Percentiles rank a stretch among this genome's conserved stretches.
These are phyloP conservation scores for Ananas comosus DNA, from an alignment of 176 grass and related monocot genomes.

Conservation along the genomic window DNA sequence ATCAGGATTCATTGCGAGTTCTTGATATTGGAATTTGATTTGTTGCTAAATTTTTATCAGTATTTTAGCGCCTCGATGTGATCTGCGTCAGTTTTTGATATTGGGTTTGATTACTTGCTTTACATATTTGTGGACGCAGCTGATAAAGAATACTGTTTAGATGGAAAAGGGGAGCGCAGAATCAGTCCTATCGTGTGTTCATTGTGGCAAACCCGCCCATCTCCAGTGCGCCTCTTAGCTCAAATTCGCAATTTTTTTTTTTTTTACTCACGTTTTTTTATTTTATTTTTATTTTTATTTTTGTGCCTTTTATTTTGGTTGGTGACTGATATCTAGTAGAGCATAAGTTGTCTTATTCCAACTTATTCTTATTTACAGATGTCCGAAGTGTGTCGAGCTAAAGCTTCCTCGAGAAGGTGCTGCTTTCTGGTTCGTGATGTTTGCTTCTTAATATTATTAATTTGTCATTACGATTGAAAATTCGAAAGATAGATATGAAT, in stretches of 20 bases:
- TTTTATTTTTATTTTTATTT: too few species aligned
- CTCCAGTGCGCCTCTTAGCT: conserved; percentile 47
- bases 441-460: not conserved
- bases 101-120: too few species aligned
- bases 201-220: conserved; percentile 74
- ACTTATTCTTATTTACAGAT: conserved; percentile 42
- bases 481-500: too few species aligned
- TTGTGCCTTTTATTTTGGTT: not conserved
- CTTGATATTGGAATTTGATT: not conserved
- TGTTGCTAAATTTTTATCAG: not conserved
- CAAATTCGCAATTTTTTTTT: not conserved
- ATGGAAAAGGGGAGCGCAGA: conserved; percentile 65
- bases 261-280: not conserved
- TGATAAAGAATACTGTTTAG: not conserved
- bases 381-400: conserved; percentile 69
- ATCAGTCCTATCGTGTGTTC: conserved; percentile 46
- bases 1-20: not conserved
- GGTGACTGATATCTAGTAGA: not conserved
- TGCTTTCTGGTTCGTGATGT: conserved; percentile 74
- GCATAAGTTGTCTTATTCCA: not conserved
- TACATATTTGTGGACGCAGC: not conserved
- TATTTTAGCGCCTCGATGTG: not conserved
- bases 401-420: conserved; percentile 74
- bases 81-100: not conserved
- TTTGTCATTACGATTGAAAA: not conserved